phyloP scores from a whole-genome alignment of 495 filamentous ascomycete genomes.

The Podospora conica region DNA sequence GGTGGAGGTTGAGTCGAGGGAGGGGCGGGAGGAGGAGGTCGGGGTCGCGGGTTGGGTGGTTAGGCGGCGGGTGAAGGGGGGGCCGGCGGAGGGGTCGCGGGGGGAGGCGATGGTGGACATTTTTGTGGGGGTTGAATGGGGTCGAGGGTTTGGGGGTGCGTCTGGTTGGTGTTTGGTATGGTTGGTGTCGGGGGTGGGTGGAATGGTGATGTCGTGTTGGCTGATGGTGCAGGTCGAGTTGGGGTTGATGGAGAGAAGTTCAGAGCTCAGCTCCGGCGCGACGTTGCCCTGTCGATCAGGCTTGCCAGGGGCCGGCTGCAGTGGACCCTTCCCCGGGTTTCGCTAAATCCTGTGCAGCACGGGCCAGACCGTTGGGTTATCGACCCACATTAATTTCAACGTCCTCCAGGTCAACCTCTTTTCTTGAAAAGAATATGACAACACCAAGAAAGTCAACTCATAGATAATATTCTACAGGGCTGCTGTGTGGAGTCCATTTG shows the following conservation, averaged over 20 bases:
- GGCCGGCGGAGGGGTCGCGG: conserved; percentile 45
- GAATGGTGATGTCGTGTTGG: background rate
- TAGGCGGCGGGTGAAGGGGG: conserved; percentile 32
- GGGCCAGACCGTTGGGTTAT: background rate
- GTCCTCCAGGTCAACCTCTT: too few relatives aligned
- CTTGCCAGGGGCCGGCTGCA: background rate
- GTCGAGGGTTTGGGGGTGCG: conserved; percentile 7
- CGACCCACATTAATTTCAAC: background rate
- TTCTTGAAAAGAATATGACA: too few relatives aligned
- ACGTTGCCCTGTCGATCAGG: background rate
- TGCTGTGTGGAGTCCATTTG: too few relatives aligned
- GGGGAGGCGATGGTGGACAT: conserved; percentile 80
- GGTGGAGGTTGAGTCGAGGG: conserved; percentile 54
- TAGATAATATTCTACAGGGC: too few relatives aligned
- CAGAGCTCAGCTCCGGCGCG: background rate
- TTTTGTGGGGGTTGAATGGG: background rate
- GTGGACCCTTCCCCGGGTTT: background rate
- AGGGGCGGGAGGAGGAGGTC: conserved; percentile 67
- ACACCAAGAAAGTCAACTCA: too few relatives aligned
- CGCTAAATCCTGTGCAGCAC: background rate
- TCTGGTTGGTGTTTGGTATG: background rate
- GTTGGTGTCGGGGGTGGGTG: background rate
- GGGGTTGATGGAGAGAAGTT: background rate
- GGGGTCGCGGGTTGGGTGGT: conserved; percentile 35
- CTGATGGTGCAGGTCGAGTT: background rate